Conservation (phyloP, 2,329 filamentous ascomycete genomes). For the Xylaria sp. region DNA sequence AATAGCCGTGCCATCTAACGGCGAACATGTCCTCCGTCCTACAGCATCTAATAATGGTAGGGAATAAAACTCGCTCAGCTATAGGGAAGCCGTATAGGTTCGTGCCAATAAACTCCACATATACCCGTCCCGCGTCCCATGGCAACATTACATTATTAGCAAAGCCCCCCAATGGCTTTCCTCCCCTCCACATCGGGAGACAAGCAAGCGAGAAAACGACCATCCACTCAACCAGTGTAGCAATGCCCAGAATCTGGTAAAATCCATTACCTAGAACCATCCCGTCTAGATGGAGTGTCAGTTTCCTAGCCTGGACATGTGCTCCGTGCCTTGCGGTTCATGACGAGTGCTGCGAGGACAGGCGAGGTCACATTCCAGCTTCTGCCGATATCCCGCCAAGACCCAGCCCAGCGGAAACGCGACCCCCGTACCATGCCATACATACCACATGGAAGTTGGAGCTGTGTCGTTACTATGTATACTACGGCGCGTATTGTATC, state of each 20-base stretch:
- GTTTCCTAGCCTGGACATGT: conserved; percentile 19
- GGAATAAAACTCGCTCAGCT: not conserved
- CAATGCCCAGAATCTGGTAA: conserved; percentile 14
- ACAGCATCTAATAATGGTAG: conserved; percentile 25
- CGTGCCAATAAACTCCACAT: conserved; percentile 22
- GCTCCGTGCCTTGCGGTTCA: not conserved
- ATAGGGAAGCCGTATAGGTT: not conserved
- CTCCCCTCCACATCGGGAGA: not conserved
- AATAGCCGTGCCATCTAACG: conserved; percentile 16
- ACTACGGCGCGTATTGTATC: conserved; percentile 11
- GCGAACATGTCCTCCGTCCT: conserved; percentile 19
- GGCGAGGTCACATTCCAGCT: conserved; percentile 5
- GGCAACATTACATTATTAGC: conserved; percentile 1
- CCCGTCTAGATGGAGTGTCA: not conserved
- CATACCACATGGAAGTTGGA: conserved; percentile 9
- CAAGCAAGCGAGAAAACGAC: not conserved
- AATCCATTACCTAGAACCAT: not conserved
- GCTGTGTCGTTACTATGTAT: conserved; percentile 11
- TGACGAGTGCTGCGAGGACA: not conserved
- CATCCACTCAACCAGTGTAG: not conserved
- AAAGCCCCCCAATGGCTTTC: conserved; percentile 11
- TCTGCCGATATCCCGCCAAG: conserved; percentile 31
- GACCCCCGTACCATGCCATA: conserved; percentile 10
- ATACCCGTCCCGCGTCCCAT: conserved; percentile 15
- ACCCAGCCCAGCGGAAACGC: conserved; percentile 21